Conservation (phyloP, 768 basidiomycete genomes). For the Auricularia auricula-judae region DNA sequence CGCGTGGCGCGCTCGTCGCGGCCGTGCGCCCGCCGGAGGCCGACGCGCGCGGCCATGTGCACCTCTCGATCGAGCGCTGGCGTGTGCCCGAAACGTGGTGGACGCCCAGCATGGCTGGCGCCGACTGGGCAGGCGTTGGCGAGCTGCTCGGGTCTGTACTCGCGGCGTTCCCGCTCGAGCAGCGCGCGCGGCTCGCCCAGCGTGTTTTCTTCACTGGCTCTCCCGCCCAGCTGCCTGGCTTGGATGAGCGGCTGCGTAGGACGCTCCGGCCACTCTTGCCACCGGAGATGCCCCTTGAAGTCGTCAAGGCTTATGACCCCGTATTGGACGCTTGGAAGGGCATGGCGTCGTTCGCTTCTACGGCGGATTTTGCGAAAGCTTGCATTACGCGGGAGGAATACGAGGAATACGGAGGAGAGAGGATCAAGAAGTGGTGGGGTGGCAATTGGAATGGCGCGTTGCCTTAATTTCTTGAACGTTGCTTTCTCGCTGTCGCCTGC, state of each 20-base stretch:
- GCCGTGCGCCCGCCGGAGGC: conserved; percentile 76
- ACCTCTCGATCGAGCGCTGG: conserved; percentile 84
- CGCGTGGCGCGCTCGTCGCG: conserved; percentile 74
- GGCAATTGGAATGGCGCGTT: conserved; percentile 66
- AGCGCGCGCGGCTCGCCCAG: conserved; percentile 68
- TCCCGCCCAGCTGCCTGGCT: conserved; percentile 61
- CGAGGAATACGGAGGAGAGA: conserved; percentile 80
- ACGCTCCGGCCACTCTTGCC: conserved; percentile 78
- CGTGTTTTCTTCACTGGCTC: conserved; percentile 86
- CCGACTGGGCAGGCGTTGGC: conserved; percentile 84
- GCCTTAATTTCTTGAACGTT: neutral
- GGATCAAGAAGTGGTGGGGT: conserved; percentile 84
- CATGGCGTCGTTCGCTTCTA: conserved; percentile 54
- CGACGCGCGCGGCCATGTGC: conserved; percentile 67
- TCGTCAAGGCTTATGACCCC: conserved; percentile 56
- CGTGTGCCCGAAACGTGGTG: conserved; percentile 89
- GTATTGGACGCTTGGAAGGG: conserved; percentile 80
- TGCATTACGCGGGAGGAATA: conserved; percentile 74
- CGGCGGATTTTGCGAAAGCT: conserved; percentile 23
- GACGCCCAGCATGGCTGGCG: conserved; percentile 83
- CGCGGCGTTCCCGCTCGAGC: conserved; percentile 51
- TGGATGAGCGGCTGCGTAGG: conserved; percentile 54
- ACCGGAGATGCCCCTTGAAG: conserved; percentile 61
- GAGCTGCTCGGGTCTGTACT: conserved; percentile 84
- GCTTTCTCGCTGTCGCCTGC: neutral